A percentile compares a stretch with the other conserved stretches of the same genome.
phyloP scores from a whole-genome alignment of 441 rosid genomes.

The Aleurites moluccanus region DNA sequence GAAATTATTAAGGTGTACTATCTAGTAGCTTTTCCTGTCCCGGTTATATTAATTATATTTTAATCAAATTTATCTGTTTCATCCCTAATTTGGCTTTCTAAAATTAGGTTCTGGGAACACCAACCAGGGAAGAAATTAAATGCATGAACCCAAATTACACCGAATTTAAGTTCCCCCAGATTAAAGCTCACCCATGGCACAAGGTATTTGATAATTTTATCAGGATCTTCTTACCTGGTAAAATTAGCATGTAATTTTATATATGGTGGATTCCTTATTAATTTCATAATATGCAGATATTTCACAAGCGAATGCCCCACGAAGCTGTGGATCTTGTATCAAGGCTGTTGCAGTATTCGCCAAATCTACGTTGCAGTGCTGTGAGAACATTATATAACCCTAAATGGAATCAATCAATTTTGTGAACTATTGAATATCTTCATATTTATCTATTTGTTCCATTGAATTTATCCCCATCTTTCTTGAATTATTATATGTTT shows the following conservation, averaged over 20 bases:
- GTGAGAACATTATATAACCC: constrained; percentile 40
- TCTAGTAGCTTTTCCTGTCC: constrained; percentile 1
- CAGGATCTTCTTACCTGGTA: not conserved
- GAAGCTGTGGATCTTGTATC: constrained; percentile 84
- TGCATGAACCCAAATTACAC: constrained; percentile 95
- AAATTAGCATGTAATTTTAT: not conserved
- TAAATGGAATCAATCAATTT: not conserved
- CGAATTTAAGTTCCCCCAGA: constrained; percentile 88
- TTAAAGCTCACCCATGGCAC: constrained; percentile 96
- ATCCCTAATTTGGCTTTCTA: not conserved
- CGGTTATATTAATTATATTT: constrained; percentile 10
- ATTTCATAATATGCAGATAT: constrained; percentile 44
- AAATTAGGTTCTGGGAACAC: constrained; percentile 72
- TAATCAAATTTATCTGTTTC: constrained; percentile 7
- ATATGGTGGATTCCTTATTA: constrained; percentile 21
- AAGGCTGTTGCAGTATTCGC: constrained; percentile 86
- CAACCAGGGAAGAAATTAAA: constrained; percentile 83
- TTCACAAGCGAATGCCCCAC: constrained; percentile 58
- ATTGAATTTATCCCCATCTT: not conserved
- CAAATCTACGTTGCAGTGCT: constrained; percentile 72
- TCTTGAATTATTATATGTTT: constrained; percentile 15
- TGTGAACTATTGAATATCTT: not conserved
- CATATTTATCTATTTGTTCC: not conserved
- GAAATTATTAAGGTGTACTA: constrained; percentile 75
- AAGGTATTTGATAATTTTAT: constrained; percentile 45